Evolutionary conservation across 192 early-diverging fungal species (phyloP), one percentile per base, ranked within the genome.

Genomic region (Entomortierella chlamydospora): DNA sequence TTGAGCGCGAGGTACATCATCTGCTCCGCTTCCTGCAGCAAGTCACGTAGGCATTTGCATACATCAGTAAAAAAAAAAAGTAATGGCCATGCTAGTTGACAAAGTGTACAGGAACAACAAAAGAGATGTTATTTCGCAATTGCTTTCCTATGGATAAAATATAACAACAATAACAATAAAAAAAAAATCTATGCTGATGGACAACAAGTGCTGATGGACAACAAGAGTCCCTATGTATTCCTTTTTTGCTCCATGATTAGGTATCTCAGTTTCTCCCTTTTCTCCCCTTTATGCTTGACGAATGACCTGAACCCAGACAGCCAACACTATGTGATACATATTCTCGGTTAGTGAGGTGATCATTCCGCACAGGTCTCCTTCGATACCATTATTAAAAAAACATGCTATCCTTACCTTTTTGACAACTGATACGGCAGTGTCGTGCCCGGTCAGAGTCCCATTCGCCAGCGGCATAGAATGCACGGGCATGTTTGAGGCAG

Each of bases 401-500:
- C 2, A 47, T 8, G 1, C 20, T n/a, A 12, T 29, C 23, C 62
- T 23, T 69, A 79, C 76, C 76, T n/a, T 79, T 79, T 61, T 79
- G 76, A 79, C 76, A 79, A 30, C 76, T 79, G 51, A 79, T 79
- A 17, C 76, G 76, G 68, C 76, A 79, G 39, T 89, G 83, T 61
- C 74, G 67, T 22, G 86, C 78, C 54, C 73, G 81, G n/a, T 74
- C 71, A 22, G 78, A 82, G 9, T 85, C 77, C 88, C 88, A 89
- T 15, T 86, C 74, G n/a, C 83, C 86, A 15, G 83, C 63, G 4
- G 81, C 68, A 63, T 83, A 81, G 28, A 89, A 81, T 26, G 84
- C 85, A 50, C 86, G 83, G 41, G 86, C 85, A 74, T 86, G 83
- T 72, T 87, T 83, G 17, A 89, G 73, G 68, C 88, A 89, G 15